Percentiles rank a stretch among this genome's conserved stretches.
phyloP scores from a whole-genome alignment of 73 alveolate species.

The Paramecium sonneborni region DNA sequence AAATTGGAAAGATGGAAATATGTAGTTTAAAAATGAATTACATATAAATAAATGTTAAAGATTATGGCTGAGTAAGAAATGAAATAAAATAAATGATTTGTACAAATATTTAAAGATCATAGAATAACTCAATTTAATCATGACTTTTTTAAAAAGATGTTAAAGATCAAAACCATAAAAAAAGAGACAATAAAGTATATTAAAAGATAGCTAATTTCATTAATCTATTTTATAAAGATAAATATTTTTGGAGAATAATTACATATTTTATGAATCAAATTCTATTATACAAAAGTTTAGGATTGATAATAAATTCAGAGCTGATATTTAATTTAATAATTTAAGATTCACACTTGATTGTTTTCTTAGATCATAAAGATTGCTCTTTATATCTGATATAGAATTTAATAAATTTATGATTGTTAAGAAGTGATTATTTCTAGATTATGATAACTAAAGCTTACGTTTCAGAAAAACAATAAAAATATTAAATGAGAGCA shows the following conservation, averaged over 20 bases:
- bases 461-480: not conserved
- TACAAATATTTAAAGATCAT: conserved; percentile 25
- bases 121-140: conserved; percentile 49
- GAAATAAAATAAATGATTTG: not conserved
- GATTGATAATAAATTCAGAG: not conserved
- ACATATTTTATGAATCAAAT: not conserved
- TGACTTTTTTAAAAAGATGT: conserved; percentile 11
- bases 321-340: no score
- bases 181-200: conserved; percentile 34
- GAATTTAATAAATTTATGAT: conserved; percentile 28
- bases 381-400: not conserved
- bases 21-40: conserved; percentile 1
- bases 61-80: conserved; percentile 4
- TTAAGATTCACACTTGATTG: no score
- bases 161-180: conserved; percentile 27
- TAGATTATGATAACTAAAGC: not conserved
- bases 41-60: not conserved
- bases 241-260: not conserved
- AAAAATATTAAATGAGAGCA: not conserved
- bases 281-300: not conserved
- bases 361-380: conserved; percentile 16
- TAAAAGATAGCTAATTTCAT: not conserved
- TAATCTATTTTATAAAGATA: no score
- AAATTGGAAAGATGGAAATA: not conserved
- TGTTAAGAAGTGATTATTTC: no score